Evolutionary conservation across 2,329 filamentous ascomycete genomes (phyloP), one percentile per base, ranked within the genome.

Genomic region (Neofusicoccum laricinum): DNA sequence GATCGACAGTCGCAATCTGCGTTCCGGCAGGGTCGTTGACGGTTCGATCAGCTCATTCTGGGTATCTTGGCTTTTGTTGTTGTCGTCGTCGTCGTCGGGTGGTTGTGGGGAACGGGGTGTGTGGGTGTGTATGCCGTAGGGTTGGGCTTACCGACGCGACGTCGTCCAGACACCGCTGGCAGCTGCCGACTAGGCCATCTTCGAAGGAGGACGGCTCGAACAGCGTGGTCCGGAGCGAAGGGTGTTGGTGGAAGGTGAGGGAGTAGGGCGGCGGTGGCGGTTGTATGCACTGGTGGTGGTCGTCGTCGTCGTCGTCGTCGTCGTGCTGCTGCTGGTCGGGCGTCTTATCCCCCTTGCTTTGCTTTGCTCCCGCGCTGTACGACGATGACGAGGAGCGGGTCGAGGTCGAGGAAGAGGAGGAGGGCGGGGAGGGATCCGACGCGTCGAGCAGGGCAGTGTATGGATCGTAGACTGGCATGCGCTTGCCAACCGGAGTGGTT

Each of bases 401-500:
- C 2, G 51, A 32, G 7, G 53, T 32, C 38, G 53, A 19, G 40
- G 55, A 21, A n/a, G 53, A 19, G 40, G 55, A 21, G 15, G 55
- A 36, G 41, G 34, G 25, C 17, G 53, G 43, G 15, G 53, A 45
- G n/a, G 53, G 21, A 32, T 25, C 34, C 40, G 55, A 46, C 55
- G 55, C 55, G 55, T 36, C 53, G 34, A 59, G 21, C 45, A 41
- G 43, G 12, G 53, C 63, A 4, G 51, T 50, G 46, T 64, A 64
- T 32, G 63, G 63, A 38, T 64, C 63, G 63, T 59, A 64, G 51
- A 32, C 15, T 19, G 63, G 49, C 63, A 64, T 64, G 34, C 53
- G 53, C 25, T 61, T 40, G 46, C 12, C 17, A 41, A 11, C 4
- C 19, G 25, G 25, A 25, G 6, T n/a, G 30, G 25, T 17, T 19